These are phyloP conservation scores for Xylariaceae sp. DNA, from an alignment of 2,329 filamentous ascomycete species.

Conservation along the genomic window DNA sequence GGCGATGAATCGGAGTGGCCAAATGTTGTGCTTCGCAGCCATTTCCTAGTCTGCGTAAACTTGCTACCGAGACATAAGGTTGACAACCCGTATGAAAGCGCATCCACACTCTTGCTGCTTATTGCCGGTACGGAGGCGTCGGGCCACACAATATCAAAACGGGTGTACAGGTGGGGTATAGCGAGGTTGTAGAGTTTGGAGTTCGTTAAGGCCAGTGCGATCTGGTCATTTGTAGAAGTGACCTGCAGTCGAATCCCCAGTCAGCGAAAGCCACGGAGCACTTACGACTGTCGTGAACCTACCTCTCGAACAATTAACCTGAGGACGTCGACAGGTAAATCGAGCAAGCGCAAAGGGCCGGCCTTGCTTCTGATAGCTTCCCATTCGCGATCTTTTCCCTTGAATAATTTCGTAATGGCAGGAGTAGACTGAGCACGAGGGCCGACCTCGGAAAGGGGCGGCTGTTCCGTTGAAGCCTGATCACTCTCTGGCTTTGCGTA, in stretches of 20 bases:
- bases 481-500: conserved; percentile 13
- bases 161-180: conserved; percentile 75
- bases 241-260: conserved; percentile 44
- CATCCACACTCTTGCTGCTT: conserved; percentile 70
- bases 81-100: conserved; percentile 75
- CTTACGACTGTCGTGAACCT: conserved; percentile 19
- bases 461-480: conserved; percentile 9
- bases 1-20: conserved; percentile 15
- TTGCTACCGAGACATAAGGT: conserved; percentile 68
- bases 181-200: conserved; percentile 72
- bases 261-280: too few relatives aligned
- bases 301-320: conserved; percentile 78
- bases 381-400: conserved; percentile 62
- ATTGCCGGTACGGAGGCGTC: conserved; percentile 62
- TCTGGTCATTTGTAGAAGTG: conserved; percentile 77
- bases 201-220: conserved; percentile 71
- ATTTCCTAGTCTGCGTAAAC: conserved; percentile 36
- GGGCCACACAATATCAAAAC: conserved; percentile 87
- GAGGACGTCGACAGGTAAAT: conserved; percentile 73
- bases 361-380: conserved; percentile 56
- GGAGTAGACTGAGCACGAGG: conserved; percentile 16
- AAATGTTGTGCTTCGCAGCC: conserved; percentile 24
- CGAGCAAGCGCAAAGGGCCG: conserved; percentile 61
- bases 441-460: conserved; percentile 14
- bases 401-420: conserved; percentile 39